Conservation (phyloP, 768 basidiomycete species). For the Tulasnella sp. region DNA sequence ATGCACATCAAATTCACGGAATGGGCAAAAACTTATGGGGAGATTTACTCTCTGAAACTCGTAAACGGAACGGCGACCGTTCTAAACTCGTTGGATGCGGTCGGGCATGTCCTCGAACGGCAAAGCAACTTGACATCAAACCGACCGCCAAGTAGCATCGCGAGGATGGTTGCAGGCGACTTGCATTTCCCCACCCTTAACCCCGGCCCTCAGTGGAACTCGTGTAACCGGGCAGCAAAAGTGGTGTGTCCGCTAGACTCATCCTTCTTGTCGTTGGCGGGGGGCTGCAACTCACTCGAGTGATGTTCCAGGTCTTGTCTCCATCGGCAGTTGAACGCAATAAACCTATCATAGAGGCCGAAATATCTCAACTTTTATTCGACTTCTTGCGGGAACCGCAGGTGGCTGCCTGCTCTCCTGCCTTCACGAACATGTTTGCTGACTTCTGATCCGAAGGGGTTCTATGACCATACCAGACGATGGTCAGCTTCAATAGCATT, state of each 20-base stretch:
- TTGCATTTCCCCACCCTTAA: conserved; percentile 30
- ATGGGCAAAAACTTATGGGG: conserved; percentile 35
- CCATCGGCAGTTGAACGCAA: background rate
- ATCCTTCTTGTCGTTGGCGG: background rate
- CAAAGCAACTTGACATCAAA: conserved; percentile 23
- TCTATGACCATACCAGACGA: conserved; percentile 2
- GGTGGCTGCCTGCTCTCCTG: background rate
- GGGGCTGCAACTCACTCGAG: background rate
- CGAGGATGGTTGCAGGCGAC: conserved; percentile 33
- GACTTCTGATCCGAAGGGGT: background rate
- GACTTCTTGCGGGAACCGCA: background rate
- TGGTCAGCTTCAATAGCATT: background rate
- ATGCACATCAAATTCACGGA: conserved; percentile 34
- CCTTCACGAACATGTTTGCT: background rate
- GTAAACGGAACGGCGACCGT: conserved; percentile 32
- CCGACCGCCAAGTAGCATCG: conserved; percentile 29
- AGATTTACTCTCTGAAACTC: conserved; percentile 32
- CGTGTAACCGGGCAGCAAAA: background rate
- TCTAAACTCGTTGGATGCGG: conserved; percentile 30
- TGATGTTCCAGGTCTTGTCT: background rate
- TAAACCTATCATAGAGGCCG: background rate
- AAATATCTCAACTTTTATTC: background rate
- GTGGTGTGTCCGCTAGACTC: background rate
- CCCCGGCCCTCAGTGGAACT: background rate
- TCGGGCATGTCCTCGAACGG: conserved; percentile 35